A percentile compares a stretch with the other conserved stretches of the same genome.
Evolutionary conservation across 331 rosid genomes (phyloP).

Genomic region (Quercus phellos): DNA sequence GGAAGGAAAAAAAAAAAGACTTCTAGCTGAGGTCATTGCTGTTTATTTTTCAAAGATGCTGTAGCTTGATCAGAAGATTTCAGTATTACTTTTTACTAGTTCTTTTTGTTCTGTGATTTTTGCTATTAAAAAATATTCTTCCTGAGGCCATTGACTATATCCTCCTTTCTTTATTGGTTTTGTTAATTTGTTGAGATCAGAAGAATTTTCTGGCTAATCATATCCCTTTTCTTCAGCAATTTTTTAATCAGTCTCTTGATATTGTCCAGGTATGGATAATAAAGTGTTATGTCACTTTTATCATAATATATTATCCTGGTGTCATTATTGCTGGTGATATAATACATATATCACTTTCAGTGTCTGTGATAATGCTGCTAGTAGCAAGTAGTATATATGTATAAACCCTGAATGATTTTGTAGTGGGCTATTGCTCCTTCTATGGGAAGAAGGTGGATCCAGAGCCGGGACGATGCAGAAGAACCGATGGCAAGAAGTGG

Average conservation of each 20-base stretch:
- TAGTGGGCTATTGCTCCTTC: conserved; percentile 68
- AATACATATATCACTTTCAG: neutral
- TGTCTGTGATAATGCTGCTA: conserved; percentile 1
- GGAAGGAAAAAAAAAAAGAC: neutral
- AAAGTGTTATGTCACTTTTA: neutral
- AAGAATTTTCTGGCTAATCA: conserved; percentile 3
- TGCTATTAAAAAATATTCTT: neutral
- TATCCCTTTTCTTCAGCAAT: neutral
- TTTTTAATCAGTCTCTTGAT: neutral
- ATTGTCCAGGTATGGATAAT: neutral
- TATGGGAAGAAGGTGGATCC: conserved; percentile 86
- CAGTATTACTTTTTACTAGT: neutral
- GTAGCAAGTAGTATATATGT: conserved; percentile 4
- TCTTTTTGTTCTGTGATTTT: neutral
- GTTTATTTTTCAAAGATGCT: neutral
- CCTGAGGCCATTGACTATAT: neutral
- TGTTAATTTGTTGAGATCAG: conserved; percentile 7
- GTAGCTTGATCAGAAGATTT: neutral
- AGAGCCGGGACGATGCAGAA: conserved; percentile 84
- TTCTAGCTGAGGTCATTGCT: neutral
- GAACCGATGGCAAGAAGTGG: conserved; percentile 92
- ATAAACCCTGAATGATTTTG: conserved; percentile 21
- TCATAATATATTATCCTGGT: conserved; percentile 4
- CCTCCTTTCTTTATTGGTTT: neutral
- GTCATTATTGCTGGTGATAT: conserved; percentile 20